A percentile compares a stretch with the other conserved stretches of the same genome.
phyloP scores from a whole-genome alignment of 768 basidiomycete genomes.

The Naganishia randhawae region DNA sequence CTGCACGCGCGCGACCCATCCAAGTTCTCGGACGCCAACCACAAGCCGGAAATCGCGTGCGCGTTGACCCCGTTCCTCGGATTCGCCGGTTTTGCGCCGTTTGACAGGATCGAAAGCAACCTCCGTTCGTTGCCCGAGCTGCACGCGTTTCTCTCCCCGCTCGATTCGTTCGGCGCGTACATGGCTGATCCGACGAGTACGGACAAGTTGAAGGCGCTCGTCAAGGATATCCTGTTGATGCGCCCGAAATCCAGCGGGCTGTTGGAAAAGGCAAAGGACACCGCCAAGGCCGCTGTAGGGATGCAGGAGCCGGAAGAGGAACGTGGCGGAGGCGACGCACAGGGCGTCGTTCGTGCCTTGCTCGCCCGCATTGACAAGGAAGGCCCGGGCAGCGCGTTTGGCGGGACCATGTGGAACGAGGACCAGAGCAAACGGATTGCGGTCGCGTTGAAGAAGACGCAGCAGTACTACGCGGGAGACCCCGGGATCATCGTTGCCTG shows the following conservation, averaged over 20 bases:
- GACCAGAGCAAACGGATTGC: slow-evolving; percentile 36
- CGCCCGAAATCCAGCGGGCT: slow-evolving; percentile 42
- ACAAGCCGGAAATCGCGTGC: slow-evolving; percentile 58
- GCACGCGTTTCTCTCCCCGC: slow-evolving; percentile 60
- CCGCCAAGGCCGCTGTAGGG: slow-evolving; percentile 25
- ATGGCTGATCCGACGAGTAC: slow-evolving; percentile 40
- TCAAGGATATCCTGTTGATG: slow-evolving; percentile 59
- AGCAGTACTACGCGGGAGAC: slow-evolving; percentile 40
- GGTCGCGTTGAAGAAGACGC: slow-evolving; percentile 34
- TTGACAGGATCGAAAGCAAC: slow-evolving; percentile 62
- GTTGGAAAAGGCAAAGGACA: slow-evolving; percentile 57
- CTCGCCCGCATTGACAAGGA: slow-evolving; percentile 59
- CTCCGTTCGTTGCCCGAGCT: slow-evolving; percentile 70
- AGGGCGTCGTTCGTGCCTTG: slow-evolving; percentile 49
- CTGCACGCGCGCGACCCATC: slow-evolving; percentile 41
- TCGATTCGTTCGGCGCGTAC: slow-evolving; percentile 57
- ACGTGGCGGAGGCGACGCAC: slow-evolving; percentile 31
- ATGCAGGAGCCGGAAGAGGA: slow-evolving; percentile 35
- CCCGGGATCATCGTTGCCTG: slow-evolving; percentile 33
- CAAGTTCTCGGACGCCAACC: slow-evolving; percentile 42
- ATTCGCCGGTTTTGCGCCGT: slow-evolving; percentile 84
- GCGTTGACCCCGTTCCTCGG: slow-evolving; percentile 84
- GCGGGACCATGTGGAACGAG: slow-evolving; percentile 21
- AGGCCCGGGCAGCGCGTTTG: slow-evolving; percentile 20
- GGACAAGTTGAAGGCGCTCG: slow-evolving; percentile 58